phyloP scores from a whole-genome alignment of 148 eudicot species.

The Fallopia convolvulus region DNA sequence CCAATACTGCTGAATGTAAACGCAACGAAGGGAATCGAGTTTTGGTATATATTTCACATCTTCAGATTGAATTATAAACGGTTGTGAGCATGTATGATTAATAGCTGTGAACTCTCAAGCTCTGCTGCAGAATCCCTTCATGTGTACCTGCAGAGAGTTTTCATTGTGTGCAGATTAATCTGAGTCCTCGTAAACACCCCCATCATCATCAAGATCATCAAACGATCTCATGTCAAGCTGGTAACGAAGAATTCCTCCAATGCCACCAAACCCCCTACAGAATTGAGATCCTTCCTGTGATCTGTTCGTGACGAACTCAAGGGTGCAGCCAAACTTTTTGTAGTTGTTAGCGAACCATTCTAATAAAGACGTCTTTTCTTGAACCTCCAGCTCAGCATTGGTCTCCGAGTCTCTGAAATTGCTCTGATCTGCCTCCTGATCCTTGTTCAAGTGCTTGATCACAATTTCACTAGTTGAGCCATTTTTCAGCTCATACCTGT shows the following conservation, averaged over 20 bases:
- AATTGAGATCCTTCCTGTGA: slow-evolving; percentile 15
- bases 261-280: slow-evolving; percentile 16
- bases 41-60: no score
- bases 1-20: background rate
- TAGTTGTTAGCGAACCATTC: slow-evolving; percentile 15
- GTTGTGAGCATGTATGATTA: background rate
- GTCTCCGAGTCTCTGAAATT: slow-evolving; percentile 4
- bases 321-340: slow-evolving; percentile 11
- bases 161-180: background rate
- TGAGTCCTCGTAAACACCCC: slow-evolving; percentile 11
- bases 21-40: background rate
- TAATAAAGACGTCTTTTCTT: slow-evolving; percentile 5
- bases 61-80: no score
- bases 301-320: slow-evolving; percentile 14
- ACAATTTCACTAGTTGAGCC: slow-evolving; percentile 11
- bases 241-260: slow-evolving; percentile 15
- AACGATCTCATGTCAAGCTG: slow-evolving; percentile 14
- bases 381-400: slow-evolving; percentile 13
- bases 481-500: slow-evolving; percentile 5
- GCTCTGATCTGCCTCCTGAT: slow-evolving; percentile 15
- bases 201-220: slow-evolving; percentile 12
- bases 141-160: no score
- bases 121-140: background rate
- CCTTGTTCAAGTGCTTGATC: slow-evolving; percentile 14
- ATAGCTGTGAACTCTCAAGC: background rate